Evolutionary conservation across 148 eudicot genomes (phyloP).

Genomic region (Vaccinium macrocarpon): DNA sequence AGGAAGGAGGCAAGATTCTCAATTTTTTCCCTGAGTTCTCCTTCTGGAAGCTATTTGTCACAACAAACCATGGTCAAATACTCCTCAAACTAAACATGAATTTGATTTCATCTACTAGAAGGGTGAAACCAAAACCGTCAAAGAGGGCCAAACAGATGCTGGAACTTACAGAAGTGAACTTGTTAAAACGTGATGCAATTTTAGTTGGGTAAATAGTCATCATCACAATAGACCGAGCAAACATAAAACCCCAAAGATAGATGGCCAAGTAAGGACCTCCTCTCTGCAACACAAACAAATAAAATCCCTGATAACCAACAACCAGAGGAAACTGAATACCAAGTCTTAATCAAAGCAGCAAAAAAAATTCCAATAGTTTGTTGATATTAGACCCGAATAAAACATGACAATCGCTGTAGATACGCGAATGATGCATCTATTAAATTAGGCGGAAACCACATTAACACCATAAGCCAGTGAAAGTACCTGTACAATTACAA

Average conservation of each 20-base stretch:
- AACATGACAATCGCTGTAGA: not conserved
- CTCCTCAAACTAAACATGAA: not conserved
- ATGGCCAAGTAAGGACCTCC: slow-evolving; percentile 98
- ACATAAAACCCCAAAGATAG: slow-evolving; percentile 97
- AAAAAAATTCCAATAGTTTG: not conserved
- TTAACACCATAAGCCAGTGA: not conserved
- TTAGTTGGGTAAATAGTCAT: slow-evolving; percentile 87
- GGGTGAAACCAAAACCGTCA: not conserved
- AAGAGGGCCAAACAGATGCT: not conserved
- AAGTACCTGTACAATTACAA: slow-evolving; percentile 86
- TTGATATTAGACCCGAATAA: no score
- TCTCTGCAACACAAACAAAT: slow-evolving; percentile 60
- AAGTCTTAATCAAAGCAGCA: not conserved
- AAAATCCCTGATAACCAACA: not conserved
- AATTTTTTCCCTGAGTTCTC: no score
- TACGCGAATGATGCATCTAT: not conserved
- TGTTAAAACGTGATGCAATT: slow-evolving; percentile 95
- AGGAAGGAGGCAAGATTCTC: slow-evolving; percentile 87
- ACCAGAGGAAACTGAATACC: not conserved
- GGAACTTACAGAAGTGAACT: slow-evolving; percentile 87
- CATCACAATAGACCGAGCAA: slow-evolving; percentile 83
- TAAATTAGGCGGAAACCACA: not conserved
- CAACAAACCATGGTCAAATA: slow-evolving; percentile 16
- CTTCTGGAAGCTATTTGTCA: slow-evolving; percentile 72
- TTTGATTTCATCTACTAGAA: slow-evolving; percentile 1